Evolutionary conservation across 495 filamentous ascomycete species (phyloP).

Genomic region (Podospora australis): DNA sequence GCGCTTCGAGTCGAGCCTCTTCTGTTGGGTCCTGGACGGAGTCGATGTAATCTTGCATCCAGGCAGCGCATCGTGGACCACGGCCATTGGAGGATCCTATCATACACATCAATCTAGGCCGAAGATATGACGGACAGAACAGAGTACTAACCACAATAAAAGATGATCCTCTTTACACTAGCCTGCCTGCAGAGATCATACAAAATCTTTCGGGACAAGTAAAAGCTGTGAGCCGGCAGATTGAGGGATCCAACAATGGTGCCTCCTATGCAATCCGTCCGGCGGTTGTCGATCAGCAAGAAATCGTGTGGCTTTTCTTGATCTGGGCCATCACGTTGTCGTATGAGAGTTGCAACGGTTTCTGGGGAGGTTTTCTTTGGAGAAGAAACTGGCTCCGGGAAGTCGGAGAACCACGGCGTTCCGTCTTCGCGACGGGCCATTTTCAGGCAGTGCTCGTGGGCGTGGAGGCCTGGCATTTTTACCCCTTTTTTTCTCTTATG

Average conservation of each 20-base stretch:
- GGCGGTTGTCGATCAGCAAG: constrained; percentile 26
- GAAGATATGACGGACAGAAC: neutral
- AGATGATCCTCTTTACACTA: constrained; percentile 39
- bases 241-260: constrained; percentile 33
- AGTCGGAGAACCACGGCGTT: constrained; percentile 40
- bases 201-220: constrained; percentile 29
- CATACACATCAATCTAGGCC: neutral
- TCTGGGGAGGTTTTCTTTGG: constrained; percentile 6
- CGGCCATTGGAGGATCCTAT: constrained; percentile 38
- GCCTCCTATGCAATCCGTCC: constrained; percentile 26
- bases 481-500: too few relatives aligned
- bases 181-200: constrained; percentile 37
- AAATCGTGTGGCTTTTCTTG: constrained; percentile 7
- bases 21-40: constrained; percentile 18
- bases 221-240: constrained; percentile 45
- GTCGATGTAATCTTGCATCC: constrained; percentile 41
- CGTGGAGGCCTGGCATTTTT: constrained; percentile 4
- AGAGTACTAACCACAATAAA: constrained; percentile 41
- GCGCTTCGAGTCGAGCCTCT: constrained; percentile 29
- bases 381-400: constrained; percentile 20
- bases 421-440: constrained; percentile 24
- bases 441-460: constrained; percentile 24
- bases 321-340: constrained; percentile 2
- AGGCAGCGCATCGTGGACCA: constrained; percentile 41
- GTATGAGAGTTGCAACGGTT: constrained; percentile 15